Conservation (phyloP, 306 rosid genomes). For the Begonia masoniana region DNA sequence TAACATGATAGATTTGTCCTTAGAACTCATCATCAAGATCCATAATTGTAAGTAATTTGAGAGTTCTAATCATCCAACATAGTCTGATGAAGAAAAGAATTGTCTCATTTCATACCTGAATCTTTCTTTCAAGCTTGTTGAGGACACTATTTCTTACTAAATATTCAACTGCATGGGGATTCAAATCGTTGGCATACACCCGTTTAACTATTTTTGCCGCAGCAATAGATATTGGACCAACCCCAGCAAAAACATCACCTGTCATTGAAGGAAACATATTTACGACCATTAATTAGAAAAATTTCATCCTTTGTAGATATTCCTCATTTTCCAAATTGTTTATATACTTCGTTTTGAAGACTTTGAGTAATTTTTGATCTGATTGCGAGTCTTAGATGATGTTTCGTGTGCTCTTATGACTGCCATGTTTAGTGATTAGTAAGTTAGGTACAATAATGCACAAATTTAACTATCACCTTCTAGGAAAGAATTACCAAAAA, state of each 20-base stretch:
- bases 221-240: constrained; percentile 82
- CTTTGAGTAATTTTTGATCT: neutral
- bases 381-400: no score
- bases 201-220: constrained; percentile 80
- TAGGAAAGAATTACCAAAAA: no score
- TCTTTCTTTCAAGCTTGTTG: constrained; percentile 82
- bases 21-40: no score
- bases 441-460: neutral
- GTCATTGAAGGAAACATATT: constrained; percentile 8
- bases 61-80: neutral
- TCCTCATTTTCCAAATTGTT: neutral
- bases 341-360: neutral
- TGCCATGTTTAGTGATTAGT: no score
- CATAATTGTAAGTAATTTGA: no score
- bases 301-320: neutral
- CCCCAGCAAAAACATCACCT: constrained; percentile 95
- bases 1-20: no score
- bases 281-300: neutral
- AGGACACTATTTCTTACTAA: constrained; percentile 68
- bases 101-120: constrained; percentile 38
- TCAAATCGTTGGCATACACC: constrained; percentile 86
- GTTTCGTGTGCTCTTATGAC: no score
- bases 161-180: constrained; percentile 74
- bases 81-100: neutral
- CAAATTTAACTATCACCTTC: neutral